Evolutionary conservation across 2,329 filamentous ascomycete species (phyloP).

Genomic region (Sporothrix pseudoabietina): DNA sequence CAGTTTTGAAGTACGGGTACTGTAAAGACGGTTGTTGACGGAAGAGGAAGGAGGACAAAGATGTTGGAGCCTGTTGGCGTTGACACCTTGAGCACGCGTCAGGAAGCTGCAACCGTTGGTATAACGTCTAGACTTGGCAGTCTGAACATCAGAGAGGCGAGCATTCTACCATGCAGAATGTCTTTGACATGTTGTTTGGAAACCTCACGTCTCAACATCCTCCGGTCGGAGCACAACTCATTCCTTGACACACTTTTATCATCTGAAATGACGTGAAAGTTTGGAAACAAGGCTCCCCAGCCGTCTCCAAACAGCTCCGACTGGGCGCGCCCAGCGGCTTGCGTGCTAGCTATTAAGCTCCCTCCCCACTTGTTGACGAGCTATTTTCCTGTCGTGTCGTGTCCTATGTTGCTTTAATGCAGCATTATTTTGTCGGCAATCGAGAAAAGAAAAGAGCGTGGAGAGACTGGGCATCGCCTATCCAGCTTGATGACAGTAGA

Average conservation of each 20-base stretch:
- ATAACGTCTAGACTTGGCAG: background rate
- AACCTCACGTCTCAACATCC: background rate
- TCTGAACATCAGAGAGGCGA: background rate
- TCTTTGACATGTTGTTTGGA: too few relatives aligned
- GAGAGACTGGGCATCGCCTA: background rate
- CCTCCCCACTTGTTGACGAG: constrained; percentile 19
- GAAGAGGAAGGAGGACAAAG: background rate
- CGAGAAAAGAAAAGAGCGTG: background rate
- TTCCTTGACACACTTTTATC: constrained; percentile 19
- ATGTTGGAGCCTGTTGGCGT: background rate
- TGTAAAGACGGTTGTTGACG: background rate
- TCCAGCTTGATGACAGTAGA: background rate
- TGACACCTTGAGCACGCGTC: background rate
- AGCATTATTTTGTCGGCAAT: background rate
- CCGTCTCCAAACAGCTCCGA: background rate
- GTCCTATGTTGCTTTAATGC: background rate
- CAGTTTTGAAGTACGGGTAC: background rate
- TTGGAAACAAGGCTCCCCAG: background rate
- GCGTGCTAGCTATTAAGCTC: constrained; percentile 19
- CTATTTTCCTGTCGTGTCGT: background rate
- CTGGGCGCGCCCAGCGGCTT: background rate
- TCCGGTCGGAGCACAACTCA: constrained; percentile 18
- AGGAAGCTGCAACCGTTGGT: background rate
- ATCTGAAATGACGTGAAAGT: constrained; percentile 2
- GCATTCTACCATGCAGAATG: background rate